phyloP scores from a whole-genome alignment of 2,329 filamentous ascomycete genomes.

The Colletotrichum gigasporum region DNA sequence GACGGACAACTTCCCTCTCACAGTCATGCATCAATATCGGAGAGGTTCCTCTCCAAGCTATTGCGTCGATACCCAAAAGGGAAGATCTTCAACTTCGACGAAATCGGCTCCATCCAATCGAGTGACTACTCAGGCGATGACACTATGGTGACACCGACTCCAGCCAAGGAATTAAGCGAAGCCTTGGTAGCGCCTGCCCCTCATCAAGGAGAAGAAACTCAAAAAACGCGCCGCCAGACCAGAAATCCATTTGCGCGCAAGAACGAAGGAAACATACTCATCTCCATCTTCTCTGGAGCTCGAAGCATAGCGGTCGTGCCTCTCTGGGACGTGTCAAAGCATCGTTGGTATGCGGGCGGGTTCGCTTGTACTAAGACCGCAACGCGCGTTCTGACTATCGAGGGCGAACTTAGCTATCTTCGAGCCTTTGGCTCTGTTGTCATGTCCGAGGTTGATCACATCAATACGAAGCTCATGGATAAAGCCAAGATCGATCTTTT shows the following conservation, averaged over 20 bases:
- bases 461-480: constrained; percentile 61
- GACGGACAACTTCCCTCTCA: constrained; percentile 36
- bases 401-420: constrained; percentile 56
- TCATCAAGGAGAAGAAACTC: too few species aligned
- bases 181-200: too few species aligned
- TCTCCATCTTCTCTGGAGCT: constrained; percentile 50
- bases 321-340: constrained; percentile 54
- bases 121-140: constrained; percentile 41
- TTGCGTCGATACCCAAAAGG: constrained; percentile 56
- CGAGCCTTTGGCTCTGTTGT: constrained; percentile 52
- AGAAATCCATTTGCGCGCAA: constrained; percentile 14
- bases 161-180: neutral
- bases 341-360: constrained; percentile 59
- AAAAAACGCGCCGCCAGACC: neutral
- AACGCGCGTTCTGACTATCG: constrained; percentile 53
- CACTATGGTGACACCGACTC: neutral
- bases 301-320: constrained; percentile 58
- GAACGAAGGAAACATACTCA: constrained; percentile 42
- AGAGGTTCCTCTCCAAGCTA: constrained; percentile 50
- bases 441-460: constrained; percentile 64
- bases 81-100: constrained; percentile 55
- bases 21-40: constrained; percentile 41
- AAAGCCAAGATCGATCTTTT: constrained; percentile 67
- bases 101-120: constrained; percentile 44
- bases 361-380: constrained; percentile 58